These are phyloP conservation scores for Taphrina wiesneri DNA, from an alignment of 1,139 yeast genomes.

Conservation along the genomic window DNA sequence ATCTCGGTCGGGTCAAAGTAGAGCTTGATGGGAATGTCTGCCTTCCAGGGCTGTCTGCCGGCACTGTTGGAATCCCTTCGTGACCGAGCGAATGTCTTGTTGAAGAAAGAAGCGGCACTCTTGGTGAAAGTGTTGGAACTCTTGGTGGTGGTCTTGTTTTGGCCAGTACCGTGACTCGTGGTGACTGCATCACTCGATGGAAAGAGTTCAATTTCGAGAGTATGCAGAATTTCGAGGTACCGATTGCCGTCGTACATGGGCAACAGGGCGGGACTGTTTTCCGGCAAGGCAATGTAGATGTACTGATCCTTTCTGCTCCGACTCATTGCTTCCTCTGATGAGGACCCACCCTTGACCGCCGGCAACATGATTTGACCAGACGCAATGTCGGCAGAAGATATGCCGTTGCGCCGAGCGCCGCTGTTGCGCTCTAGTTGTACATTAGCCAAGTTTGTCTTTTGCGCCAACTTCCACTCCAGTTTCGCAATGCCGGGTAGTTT, in stretches of 20 bases:
- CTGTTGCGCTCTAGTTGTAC: not conserved
- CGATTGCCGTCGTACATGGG: slow-evolving; percentile 32
- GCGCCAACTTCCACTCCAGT: slow-evolving; percentile 28
- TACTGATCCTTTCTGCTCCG: slow-evolving; percentile 29
- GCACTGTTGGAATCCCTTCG: not conserved
- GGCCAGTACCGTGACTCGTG: not conserved
- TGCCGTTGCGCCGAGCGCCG: slow-evolving; percentile 3
- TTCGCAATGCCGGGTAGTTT: slow-evolving; percentile 23
- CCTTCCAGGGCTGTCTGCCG: slow-evolving; percentile 18
- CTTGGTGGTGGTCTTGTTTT: not conserved
- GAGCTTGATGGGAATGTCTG: slow-evolving; percentile 25
- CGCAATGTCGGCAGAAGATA: slow-evolving; percentile 13
- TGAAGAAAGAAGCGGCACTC: slow-evolving; percentile 15
- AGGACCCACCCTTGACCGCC: not conserved
- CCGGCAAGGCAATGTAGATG: slow-evolving; percentile 32
- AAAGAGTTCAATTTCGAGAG: slow-evolving; percentile 24
- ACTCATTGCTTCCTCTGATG: slow-evolving; percentile 29
- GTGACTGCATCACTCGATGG: not conserved
- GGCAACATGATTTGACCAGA: slow-evolving; percentile 17
- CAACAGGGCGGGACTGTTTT: slow-evolving; percentile 17
- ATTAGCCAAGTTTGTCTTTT: slow-evolving; percentile 9
- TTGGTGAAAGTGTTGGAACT: not conserved
- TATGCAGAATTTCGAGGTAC: slow-evolving; percentile 27
- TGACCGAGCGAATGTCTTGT: slow-evolving; percentile 1
- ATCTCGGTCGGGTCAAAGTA: slow-evolving; percentile 19